Percentiles rank a stretch among this genome's conserved stretches.
phyloP scores from a whole-genome alignment of 495 filamentous ascomycete genomes.

The Cladorrhinum samala region DNA sequence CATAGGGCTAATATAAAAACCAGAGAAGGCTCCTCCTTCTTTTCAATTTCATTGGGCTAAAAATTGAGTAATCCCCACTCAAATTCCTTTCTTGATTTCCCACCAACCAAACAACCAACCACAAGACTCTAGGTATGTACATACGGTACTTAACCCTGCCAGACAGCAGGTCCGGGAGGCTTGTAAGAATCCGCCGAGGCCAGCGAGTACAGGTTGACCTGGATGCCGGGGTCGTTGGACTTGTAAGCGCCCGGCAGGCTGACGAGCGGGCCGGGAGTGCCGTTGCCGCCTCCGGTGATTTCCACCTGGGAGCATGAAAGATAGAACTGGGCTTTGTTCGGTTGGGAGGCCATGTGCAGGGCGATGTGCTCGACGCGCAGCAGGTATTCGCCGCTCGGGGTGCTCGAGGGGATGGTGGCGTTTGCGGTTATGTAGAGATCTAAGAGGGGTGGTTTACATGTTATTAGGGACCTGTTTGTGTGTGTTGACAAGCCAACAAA shows the following conservation, averaged over 20 bases:
- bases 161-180: constrained; percentile 33
- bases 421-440: constrained; percentile 33
- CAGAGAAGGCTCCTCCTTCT: too few relatives aligned
- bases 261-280: constrained; percentile 24
- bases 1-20: too few relatives aligned
- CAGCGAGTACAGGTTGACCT: constrained; percentile 14
- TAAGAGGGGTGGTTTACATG: too few relatives aligned
- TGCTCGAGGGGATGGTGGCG: constrained; percentile 39
- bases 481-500: background rate
- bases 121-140: background rate
- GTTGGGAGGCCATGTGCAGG: constrained; percentile 38
- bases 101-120: background rate
- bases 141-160: constrained; percentile 15
- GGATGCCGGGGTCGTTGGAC: constrained; percentile 28
- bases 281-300: constrained; percentile 32
- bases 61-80: too few relatives aligned
- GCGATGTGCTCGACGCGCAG: constrained; percentile 53
- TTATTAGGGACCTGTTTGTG: too few relatives aligned
- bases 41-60: too few relatives aligned
- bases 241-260: constrained; percentile 32
- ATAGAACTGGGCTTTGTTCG: constrained; percentile 38
- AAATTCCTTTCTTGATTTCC: too few relatives aligned
- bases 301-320: constrained; percentile 35
- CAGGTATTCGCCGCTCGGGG: constrained; percentile 49
- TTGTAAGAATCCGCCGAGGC: constrained; percentile 25